phyloP scores from a whole-genome alignment of 2,329 filamentous ascomycete species.

The Trichoderma aggressivum region DNA sequence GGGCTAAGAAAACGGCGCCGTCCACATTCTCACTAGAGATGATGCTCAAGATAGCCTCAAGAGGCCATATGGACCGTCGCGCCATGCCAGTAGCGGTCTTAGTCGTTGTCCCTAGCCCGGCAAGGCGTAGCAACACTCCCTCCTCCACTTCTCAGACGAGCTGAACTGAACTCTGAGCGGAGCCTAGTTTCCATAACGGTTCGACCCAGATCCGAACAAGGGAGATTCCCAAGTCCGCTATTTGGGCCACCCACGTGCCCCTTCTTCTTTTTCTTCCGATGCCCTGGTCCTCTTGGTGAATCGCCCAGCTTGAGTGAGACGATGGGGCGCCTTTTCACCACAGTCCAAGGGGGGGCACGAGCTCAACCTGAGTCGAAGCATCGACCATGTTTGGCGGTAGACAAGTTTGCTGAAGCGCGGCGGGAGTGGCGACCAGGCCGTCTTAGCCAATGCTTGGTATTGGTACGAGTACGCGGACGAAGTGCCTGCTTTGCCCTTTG shows the following conservation, averaged over 20 bases:
- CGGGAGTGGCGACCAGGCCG: background rate
- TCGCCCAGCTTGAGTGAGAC: constrained; percentile 2
- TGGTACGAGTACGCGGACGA: background rate
- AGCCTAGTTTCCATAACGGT: constrained; percentile 10
- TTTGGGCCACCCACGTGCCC: constrained; percentile 4
- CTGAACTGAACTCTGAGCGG: constrained; percentile 2
- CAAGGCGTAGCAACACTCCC: constrained; percentile 1
- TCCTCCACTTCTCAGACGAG: background rate
- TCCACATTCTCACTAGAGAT: background rate
- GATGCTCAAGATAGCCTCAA: constrained; percentile 9
- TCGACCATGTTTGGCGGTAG: background rate
- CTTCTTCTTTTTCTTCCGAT: background rate
- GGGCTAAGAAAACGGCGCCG: constrained; percentile 15
- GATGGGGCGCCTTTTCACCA: background rate
- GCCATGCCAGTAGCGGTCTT: constrained; percentile 7
- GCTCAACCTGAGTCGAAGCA: background rate
- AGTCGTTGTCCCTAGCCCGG: background rate
- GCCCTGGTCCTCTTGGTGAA: background rate
- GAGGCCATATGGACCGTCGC: background rate
- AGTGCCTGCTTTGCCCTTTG: background rate
- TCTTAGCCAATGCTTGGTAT: background rate
- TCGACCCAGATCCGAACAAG: constrained; percentile 4
- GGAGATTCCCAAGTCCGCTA: background rate
- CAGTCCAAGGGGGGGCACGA: background rate
- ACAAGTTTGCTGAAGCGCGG: background rate